A percentile compares a stretch with the other conserved stretches of the same genome.
These are phyloP conservation scores for Suillus cothurnatus DNA, from an alignment of 768 basidiomycete genomes.

Conservation along the genomic window DNA sequence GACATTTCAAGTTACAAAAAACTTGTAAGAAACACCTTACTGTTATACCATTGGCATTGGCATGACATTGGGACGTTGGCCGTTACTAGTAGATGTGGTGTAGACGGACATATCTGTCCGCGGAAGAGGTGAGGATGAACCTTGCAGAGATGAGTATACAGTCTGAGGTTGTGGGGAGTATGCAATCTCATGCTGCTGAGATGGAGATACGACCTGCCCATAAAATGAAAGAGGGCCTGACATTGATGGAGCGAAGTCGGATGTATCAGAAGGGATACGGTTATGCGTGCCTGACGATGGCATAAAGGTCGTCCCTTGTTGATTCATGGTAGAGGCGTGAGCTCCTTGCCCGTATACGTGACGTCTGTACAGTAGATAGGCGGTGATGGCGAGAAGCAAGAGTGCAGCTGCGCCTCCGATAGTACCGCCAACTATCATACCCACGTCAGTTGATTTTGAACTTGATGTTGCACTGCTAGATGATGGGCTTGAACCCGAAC, in stretches of 20 bases:
- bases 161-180: neutral
- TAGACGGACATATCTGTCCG: constrained; percentile 17
- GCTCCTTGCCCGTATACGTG: constrained; percentile 1
- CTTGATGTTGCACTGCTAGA: constrained; percentile 8
- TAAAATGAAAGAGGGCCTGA: neutral
- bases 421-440: constrained; percentile 27
- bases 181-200: neutral
- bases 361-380: constrained; percentile 20
- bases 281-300: constrained; percentile 10
- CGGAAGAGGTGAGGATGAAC: constrained; percentile 10
- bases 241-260: neutral
- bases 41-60: constrained; percentile 28
- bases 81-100: constrained; percentile 4
- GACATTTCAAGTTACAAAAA: neutral
- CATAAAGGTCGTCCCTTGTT: neutral
- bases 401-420: constrained; percentile 23
- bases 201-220: neutral
- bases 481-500: constrained; percentile 6
- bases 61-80: constrained; percentile 13
- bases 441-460: constrained; percentile 11
- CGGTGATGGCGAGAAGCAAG: constrained; percentile 14
- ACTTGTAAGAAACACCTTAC: too few relatives aligned
- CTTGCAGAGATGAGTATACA: constrained; percentile 7
- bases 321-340: neutral
- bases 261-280: constrained; percentile 15